phyloP scores from a whole-genome alignment of 1,284 basidiomycete species.

The Trichosporon sp. region DNA sequence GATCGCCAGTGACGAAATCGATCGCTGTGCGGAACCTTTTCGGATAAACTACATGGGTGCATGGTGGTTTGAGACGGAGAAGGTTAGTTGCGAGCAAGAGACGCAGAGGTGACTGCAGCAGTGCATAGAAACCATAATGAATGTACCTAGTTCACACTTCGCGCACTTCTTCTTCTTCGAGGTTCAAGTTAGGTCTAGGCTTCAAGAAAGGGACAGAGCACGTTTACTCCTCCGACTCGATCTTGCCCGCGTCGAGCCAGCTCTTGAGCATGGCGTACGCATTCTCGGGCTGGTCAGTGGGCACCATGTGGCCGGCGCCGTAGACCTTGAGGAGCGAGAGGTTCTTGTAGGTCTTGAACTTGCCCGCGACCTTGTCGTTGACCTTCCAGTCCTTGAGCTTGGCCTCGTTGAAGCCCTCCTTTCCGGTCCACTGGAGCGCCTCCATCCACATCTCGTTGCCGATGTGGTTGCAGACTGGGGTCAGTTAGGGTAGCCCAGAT shows the following conservation, averaged over 20 bases:
- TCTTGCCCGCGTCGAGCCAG: slow-evolving; percentile 47
- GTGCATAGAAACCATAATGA: slow-evolving; percentile 24
- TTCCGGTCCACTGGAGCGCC: slow-evolving; percentile 66
- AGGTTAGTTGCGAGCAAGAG: not conserved
- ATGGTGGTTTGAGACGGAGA: slow-evolving; percentile 4
- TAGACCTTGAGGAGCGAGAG: slow-evolving; percentile 59
- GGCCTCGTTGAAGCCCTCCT: slow-evolving; percentile 60
- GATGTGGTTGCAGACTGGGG: slow-evolving; percentile 66
- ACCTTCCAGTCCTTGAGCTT: slow-evolving; percentile 59
- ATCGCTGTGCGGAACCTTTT: not conserved
- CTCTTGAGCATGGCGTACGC: slow-evolving; percentile 53
- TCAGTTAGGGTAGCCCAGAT: not conserved
- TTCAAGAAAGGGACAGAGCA: not conserved
- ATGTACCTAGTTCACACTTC: slow-evolving; percentile 15
- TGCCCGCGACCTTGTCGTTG: slow-evolving; percentile 60
- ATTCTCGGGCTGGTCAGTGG: slow-evolving; percentile 56
- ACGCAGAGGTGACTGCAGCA: slow-evolving; percentile 26
- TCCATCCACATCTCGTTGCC: slow-evolving; percentile 70
- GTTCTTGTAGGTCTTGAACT: slow-evolving; percentile 63
- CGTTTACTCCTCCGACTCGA: slow-evolving; percentile 4
- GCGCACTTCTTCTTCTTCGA: not conserved
- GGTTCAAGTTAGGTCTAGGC: slow-evolving; percentile 12
- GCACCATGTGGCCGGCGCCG: slow-evolving; percentile 57
- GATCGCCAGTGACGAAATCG: slow-evolving; percentile 5
- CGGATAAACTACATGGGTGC: not conserved